These are phyloP conservation scores for Thermothielavioides terrestris DNA, from an alignment of 495 filamentous ascomycete genomes.

Conservation along the genomic window DNA sequence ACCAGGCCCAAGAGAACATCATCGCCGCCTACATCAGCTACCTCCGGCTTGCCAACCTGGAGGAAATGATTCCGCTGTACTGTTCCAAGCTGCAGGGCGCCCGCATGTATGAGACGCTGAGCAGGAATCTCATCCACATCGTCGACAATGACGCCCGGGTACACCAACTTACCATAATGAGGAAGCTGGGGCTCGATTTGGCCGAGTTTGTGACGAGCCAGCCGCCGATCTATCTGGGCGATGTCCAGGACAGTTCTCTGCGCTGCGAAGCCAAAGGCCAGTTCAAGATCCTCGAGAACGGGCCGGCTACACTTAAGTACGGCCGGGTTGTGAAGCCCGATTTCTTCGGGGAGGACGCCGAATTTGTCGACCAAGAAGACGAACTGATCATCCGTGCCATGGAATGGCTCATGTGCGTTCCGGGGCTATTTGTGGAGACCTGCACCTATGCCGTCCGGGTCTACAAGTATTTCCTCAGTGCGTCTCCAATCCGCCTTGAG, in stretches of 20 bases:
- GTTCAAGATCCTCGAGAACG: conserved; percentile 44
- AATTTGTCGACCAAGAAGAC: conserved; percentile 46
- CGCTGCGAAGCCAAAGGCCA: conserved; percentile 27
- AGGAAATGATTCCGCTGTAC: conserved; percentile 76
- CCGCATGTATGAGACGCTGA: conserved; percentile 43
- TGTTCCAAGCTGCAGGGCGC: conserved; percentile 58
- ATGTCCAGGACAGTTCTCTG: conserved; percentile 24
- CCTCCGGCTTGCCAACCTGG: conserved; percentile 57
- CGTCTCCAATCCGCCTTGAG: conserved; percentile 21
- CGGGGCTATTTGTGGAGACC: conserved; percentile 61
- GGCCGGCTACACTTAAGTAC: conserved; percentile 36
- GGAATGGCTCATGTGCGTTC: conserved; percentile 74
- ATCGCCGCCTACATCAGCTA: conserved; percentile 74
- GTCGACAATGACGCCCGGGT: conserved; percentile 35
- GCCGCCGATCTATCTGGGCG: conserved; percentile 44
- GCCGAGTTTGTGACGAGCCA: conserved; percentile 45
- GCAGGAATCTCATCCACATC: conserved; percentile 49
- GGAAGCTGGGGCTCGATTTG: conserved; percentile 44
- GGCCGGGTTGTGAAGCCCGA: conserved; percentile 48
- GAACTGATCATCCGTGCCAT: conserved; percentile 66
- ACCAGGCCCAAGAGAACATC: conserved; percentile 49
- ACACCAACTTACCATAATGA: conserved; percentile 55
- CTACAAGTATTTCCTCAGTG: conserved; percentile 68
- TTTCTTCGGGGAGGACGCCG: conserved; percentile 55
- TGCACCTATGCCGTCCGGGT: conserved; percentile 57